Percentiles rank a stretch among this genome's conserved stretches.
These are phyloP conservation scores for Spathaspora jeffriesii DNA, from an alignment of 1,139 yeast genomes.

Conservation along the genomic window DNA sequence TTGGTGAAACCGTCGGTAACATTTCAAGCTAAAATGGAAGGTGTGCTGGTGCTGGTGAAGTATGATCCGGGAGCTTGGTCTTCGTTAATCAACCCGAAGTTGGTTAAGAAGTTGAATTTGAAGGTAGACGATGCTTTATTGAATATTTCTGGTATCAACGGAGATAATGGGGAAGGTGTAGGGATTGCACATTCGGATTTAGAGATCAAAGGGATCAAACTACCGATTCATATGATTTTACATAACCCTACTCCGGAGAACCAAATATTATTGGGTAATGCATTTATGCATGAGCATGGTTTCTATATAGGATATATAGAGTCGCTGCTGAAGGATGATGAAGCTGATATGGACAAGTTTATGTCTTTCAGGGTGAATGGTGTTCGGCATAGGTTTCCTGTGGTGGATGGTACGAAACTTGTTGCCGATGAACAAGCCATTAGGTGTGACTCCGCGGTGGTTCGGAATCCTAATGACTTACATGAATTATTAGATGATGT, in stretches of 20 bases:
- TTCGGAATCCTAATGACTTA: no score
- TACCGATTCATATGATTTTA: not conserved
- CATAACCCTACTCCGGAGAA: not conserved
- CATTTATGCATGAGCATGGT: not conserved
- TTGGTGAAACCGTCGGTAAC: not conserved
- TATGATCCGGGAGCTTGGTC: not conserved
- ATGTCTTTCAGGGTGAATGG: no score
- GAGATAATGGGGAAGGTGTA: not conserved
- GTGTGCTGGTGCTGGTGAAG: not conserved
- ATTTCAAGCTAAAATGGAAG: not conserved
- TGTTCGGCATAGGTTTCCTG: no score
- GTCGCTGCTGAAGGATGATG: not conserved
- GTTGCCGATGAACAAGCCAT: no score
- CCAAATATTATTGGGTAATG: not conserved
- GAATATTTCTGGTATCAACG: not conserved
- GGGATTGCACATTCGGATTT: not conserved
- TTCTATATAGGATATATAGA: not conserved
- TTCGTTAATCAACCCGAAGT: not conserved
- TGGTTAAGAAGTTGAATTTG: not conserved
- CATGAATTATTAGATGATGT: not conserved
- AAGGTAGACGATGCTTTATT: not conserved
- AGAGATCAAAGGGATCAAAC: not conserved
- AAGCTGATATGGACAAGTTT: no score
- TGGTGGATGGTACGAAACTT: no score
- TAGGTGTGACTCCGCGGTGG: no score